Evolutionary conservation across 2,329 filamentous ascomycete species (phyloP).

Genomic region (Colletotrichum cordylinicola): DNA sequence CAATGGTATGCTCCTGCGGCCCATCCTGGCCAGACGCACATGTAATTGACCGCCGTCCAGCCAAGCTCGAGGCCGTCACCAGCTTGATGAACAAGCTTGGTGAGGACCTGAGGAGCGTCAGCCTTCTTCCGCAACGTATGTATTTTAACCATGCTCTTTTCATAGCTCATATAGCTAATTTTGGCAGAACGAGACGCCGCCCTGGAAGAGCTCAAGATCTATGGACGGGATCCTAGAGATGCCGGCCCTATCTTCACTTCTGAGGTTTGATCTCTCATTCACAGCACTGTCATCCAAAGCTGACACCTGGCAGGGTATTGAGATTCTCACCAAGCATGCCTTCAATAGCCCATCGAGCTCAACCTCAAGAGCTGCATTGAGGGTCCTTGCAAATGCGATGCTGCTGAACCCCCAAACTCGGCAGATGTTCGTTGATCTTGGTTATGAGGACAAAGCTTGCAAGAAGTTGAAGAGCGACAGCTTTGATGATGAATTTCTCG

Average conservation of each 20-base stretch:
- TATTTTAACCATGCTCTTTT: conserved; percentile 47
- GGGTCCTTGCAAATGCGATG: conserved; percentile 86
- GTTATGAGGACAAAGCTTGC: conserved; percentile 71
- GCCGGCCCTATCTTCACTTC: conserved; percentile 86
- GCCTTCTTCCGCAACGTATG: conserved; percentile 47
- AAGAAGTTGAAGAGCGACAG: conserved; percentile 74
- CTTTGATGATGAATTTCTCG: conserved; percentile 85
- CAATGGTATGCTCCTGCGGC: background rate
- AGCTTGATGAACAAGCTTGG: conserved; percentile 67
- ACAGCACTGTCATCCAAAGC: background rate
- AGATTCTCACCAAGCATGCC: conserved; percentile 73
- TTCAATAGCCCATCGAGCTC: conserved; percentile 69
- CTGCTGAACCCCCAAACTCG: conserved; percentile 72
- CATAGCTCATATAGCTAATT: conserved; percentile 61
- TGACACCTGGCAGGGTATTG: conserved; percentile 67
- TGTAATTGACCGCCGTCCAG: conserved; percentile 40
- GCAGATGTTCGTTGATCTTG: conserved; percentile 75
- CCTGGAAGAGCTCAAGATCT: conserved; percentile 76
- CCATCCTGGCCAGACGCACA: no score
- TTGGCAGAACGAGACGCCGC: conserved; percentile 64
- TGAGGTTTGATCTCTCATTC: conserved; percentile 55
- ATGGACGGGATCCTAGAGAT: conserved; percentile 74
- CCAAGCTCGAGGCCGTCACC: conserved; percentile 73
- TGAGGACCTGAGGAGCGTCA: conserved; percentile 65
- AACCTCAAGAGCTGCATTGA: conserved; percentile 76